These are phyloP conservation scores for Phytopythium kandeliae DNA, from an alignment of 352 stramenopile genomes.

Conservation along the genomic window DNA sequence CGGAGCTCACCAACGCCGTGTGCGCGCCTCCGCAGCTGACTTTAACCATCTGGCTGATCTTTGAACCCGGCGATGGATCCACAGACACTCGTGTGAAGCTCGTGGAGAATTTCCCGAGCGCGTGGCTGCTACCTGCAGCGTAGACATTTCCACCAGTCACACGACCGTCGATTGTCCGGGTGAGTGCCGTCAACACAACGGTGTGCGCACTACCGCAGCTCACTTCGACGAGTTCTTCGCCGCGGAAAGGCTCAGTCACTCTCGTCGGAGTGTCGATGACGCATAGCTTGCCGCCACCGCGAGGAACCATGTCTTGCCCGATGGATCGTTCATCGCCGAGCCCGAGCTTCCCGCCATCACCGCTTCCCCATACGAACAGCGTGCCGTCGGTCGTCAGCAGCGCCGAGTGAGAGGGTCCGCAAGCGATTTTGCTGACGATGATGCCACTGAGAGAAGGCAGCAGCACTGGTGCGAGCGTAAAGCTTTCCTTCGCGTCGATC, in stretches of 20 bases:
- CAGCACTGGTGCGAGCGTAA: slow-evolving; percentile 49
- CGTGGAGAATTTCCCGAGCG: slow-evolving; percentile 54
- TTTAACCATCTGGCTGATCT: slow-evolving; percentile 21
- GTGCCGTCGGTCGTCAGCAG: slow-evolving; percentile 45
- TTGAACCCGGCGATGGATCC: slow-evolving; percentile 7
- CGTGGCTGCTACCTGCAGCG: slow-evolving; percentile 62
- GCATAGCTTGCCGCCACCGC: slow-evolving; percentile 39
- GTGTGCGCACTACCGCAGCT: slow-evolving; percentile 66
- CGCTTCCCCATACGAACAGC: slow-evolving; percentile 71
- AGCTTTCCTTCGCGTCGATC: slow-evolving; percentile 44
- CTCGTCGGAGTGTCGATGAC: slow-evolving; percentile 33
- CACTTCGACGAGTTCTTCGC: slow-evolving; percentile 55
- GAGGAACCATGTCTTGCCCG: slow-evolving; percentile 54
- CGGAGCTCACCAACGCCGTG: slow-evolving; percentile 47
- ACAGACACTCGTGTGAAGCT: slow-evolving; percentile 30
- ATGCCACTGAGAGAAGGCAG: slow-evolving; percentile 23
- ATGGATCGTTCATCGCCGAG: slow-evolving; percentile 58
- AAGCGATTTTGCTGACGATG: slow-evolving; percentile 61
- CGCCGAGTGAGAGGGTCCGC: slow-evolving; percentile 71
- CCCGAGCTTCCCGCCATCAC: slow-evolving; percentile 63
- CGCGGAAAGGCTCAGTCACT: slow-evolving; percentile 28
- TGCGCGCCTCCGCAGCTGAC: slow-evolving; percentile 66
- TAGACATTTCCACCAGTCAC: slow-evolving; percentile 27
- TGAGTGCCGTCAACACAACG: slow-evolving; percentile 32
- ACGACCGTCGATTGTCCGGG: slow-evolving; percentile 6